Conservation (phyloP, 2,329 filamentous ascomycete species). For the Acrocalymma vagum region DNA sequence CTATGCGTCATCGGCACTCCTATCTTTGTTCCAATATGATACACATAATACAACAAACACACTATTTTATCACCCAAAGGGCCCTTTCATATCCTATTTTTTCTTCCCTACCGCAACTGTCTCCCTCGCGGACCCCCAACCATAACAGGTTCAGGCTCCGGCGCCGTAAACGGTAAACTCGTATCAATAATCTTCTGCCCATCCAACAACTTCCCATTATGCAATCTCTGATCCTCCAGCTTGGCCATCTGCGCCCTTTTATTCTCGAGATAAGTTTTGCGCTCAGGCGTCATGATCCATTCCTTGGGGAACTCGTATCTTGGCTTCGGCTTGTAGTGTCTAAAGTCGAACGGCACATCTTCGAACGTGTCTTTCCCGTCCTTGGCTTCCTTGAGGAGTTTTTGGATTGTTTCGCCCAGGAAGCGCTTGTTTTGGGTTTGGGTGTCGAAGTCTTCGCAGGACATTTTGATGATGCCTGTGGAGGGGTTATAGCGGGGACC, state of each 20-base stretch:
- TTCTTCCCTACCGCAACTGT: conserved; percentile 6
- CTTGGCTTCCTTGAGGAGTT: conserved; percentile 76
- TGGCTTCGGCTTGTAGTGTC: conserved; percentile 78
- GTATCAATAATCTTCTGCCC: conserved; percentile 53
- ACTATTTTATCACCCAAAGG: conserved; percentile 1
- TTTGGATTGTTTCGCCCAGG: conserved; percentile 78
- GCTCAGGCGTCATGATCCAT: conserved; percentile 81
- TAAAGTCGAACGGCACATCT: conserved; percentile 87
- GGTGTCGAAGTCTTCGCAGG: conserved; percentile 85
- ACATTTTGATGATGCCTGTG: conserved; percentile 84
- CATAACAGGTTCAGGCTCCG: conserved; percentile 25
- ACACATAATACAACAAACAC: conserved; percentile 9
- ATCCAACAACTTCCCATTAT: conserved; percentile 66
- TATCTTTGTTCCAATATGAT: conserved; percentile 12
- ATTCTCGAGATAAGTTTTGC: conserved; percentile 71
- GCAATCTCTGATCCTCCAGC: conserved; percentile 63
- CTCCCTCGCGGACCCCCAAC: conserved; percentile 24
- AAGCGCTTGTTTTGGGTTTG: conserved; percentile 98
- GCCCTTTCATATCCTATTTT: background rate
- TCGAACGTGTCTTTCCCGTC: conserved; percentile 82
- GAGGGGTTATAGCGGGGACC: conserved; percentile 89
- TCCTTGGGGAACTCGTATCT: conserved; percentile 78
- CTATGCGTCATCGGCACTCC: background rate
- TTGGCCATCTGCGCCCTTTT: conserved; percentile 62
- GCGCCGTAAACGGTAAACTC: conserved; percentile 32